A percentile compares a stretch with the other conserved stretches of the same genome.
These are phyloP conservation scores for Brassica juncea DNA, from an alignment of 345 rosid genomes.

Conservation along the genomic window DNA sequence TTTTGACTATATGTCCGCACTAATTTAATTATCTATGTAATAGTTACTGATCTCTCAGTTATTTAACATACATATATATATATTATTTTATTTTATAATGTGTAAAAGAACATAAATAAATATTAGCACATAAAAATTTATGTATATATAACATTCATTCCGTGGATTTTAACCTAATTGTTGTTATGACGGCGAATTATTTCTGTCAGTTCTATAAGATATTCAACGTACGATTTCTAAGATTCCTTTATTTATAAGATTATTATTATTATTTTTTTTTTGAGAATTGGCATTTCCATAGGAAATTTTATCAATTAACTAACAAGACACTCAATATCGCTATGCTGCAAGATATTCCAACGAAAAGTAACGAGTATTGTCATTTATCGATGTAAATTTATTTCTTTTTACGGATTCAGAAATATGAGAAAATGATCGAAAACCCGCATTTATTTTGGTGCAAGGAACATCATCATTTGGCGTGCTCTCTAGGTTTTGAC, in stretches of 20 bases:
- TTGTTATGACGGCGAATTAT: background rate
- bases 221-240: background rate
- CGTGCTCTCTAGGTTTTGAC: slow-evolving; percentile 32
- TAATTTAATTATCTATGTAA: no score
- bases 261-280: no score
- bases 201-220: background rate
- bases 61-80: no score
- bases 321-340: background rate
- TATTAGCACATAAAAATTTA: no score
- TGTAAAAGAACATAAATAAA: no score
- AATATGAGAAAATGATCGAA: slow-evolving; percentile 3
- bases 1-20: no score
- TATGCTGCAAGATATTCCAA: slow-evolving; percentile 2
- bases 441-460: slow-evolving; percentile 16
- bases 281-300: no score
- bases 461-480: slow-evolving; percentile 41
- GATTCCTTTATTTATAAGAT: no score
- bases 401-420: background rate
- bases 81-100: no score
- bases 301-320: background rate
- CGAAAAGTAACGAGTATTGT: background rate
- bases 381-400: background rate
- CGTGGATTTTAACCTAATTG: no score
- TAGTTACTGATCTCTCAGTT: no score
- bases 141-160: no score